Percentiles rank a stretch among this genome's conserved stretches.
These are phyloP conservation scores for Lomentospora prolificans DNA, from an alignment of 2,329 filamentous ascomycete species.

Conservation along the genomic window DNA sequence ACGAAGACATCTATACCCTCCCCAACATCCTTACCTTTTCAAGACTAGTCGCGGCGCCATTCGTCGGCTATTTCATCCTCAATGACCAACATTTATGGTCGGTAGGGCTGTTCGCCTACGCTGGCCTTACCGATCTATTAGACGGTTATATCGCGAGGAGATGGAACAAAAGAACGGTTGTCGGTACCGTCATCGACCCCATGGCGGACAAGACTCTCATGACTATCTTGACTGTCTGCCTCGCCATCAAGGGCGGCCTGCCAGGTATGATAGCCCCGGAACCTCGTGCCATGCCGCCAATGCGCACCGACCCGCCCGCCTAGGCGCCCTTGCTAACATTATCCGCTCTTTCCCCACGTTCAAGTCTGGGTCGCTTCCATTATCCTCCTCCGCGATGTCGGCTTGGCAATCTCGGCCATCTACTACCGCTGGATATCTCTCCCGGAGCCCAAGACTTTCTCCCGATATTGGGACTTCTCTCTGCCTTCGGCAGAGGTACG, in stretches of 20 bases:
- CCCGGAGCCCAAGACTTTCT: slow-evolving; percentile 84
- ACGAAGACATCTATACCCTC: slow-evolving; percentile 95
- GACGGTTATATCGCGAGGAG: slow-evolving; percentile 88
- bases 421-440: slow-evolving; percentile 95
- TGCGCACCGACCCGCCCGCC: not conserved
- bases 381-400: slow-evolving; percentile 81
- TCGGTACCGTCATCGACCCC: slow-evolving; percentile 88
- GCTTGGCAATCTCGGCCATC: slow-evolving; percentile 73
- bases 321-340: too few species aligned
- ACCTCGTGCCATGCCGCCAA: too few species aligned
- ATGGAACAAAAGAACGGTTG: slow-evolving; percentile 84
- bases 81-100: slow-evolving; percentile 72
- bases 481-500: slow-evolving; percentile 78
- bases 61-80: slow-evolving; percentile 81
- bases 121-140: slow-evolving; percentile 80
- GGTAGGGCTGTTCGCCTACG: slow-evolving; percentile 80
- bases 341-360: too few species aligned
- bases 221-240: slow-evolving; percentile 79
- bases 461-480: slow-evolving; percentile 94
- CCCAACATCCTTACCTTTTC: slow-evolving; percentile 88
- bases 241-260: slow-evolving; percentile 73
- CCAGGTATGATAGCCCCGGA: slow-evolving; percentile 48
- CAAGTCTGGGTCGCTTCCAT: slow-evolving; percentile 84
- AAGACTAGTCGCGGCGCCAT: slow-evolving; percentile 70
- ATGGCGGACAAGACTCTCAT: slow-evolving; percentile 96